Conservation (phyloP, 1,139 yeast genomes). For the Suhomyces choctaworum region DNA sequence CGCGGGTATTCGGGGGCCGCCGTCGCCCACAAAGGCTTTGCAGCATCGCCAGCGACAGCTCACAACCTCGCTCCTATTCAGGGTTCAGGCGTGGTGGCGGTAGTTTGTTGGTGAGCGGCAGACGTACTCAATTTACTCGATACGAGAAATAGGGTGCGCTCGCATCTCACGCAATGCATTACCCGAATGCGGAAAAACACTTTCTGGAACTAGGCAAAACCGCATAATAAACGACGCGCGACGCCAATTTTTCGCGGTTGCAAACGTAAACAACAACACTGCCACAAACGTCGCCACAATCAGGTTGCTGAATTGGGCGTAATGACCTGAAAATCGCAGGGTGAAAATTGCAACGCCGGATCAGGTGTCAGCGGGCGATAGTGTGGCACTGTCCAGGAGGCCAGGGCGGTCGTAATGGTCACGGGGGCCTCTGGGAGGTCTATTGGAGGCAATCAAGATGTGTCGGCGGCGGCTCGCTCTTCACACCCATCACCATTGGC, state of each 20-base stretch:
- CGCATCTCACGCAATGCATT: constrained; percentile 5
- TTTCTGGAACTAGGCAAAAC: constrained; percentile 12
- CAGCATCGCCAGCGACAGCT: no score
- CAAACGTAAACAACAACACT: constrained; percentile 10
- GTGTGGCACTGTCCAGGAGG: no score
- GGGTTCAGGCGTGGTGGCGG: background rate
- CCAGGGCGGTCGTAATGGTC: no score
- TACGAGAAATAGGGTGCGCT: constrained; percentile 6
- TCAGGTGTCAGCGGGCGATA: no score
- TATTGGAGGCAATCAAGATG: no score
- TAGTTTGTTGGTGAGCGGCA: background rate
- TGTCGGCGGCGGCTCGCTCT: no score
- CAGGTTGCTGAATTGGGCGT: constrained; percentile 11
- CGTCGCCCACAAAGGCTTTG: no score
- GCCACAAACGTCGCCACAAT: constrained; percentile 11
- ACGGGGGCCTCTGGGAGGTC: no score
- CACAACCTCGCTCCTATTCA: background rate
- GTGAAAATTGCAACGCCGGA: constrained; percentile 7
- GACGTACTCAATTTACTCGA: constrained; percentile 9
- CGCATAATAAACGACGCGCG: constrained; percentile 11
- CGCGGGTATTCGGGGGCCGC: no score
- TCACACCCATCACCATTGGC: no score
- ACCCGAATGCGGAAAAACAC: constrained; percentile 11
- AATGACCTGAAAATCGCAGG: constrained; percentile 10
- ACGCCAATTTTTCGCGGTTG: constrained; percentile 4